Evolutionary conservation across 208 protist species (phyloP), one percentile per base, ranked within the genome.

Genomic region (Trypanosoma vivax): DNA sequence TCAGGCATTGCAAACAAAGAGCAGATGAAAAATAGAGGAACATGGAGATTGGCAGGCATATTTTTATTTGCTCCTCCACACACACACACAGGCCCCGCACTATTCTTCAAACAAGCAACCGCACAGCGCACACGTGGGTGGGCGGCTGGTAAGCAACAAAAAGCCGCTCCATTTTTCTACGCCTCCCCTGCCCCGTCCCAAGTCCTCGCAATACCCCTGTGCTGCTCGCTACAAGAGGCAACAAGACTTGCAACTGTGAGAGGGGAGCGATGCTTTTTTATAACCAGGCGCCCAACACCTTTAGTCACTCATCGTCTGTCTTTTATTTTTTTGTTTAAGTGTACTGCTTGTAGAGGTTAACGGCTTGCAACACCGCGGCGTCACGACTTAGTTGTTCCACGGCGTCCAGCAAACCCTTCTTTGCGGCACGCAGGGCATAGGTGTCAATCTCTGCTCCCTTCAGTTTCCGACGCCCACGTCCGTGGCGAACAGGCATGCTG

Each of bases 381-480:
- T 86, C 82, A 9, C 59, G 47, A 34, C 75, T 62, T 70, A 86
- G 77, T 51, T 65, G 61, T 34, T 81, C 52, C 50, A 90, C 83
- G 28, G 52, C 72, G 24, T 49, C 59, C 34, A 69, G 30, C 31
- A 90, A 61, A 19, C 60, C 70, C 25, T 73, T 55, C 38, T 60
- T 68, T 59, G 65, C 73, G 16, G 42, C 19, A 49, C 54, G 43
- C 41, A 90, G 66, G 41, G 72, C 63, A 52, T 43, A 35, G 39
- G 79, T 51, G 39, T 90, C 82, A 38, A 68, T 72, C 18, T 67
- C 64, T 28, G 79, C 63, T 3, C 80, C 75, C 35, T 53, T 53
- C 14, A 70, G 49, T 27, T 70, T 69, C 14, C 34, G 50, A 46
- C 76, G 34, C 0, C 80, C 80, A 30, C 73, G 66, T 1, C 51